Percentiles rank a stretch among this genome's conserved stretches.
phyloP scores from a whole-genome alignment of 257 asterid genomes.

The Marsdenia floribunda region DNA sequence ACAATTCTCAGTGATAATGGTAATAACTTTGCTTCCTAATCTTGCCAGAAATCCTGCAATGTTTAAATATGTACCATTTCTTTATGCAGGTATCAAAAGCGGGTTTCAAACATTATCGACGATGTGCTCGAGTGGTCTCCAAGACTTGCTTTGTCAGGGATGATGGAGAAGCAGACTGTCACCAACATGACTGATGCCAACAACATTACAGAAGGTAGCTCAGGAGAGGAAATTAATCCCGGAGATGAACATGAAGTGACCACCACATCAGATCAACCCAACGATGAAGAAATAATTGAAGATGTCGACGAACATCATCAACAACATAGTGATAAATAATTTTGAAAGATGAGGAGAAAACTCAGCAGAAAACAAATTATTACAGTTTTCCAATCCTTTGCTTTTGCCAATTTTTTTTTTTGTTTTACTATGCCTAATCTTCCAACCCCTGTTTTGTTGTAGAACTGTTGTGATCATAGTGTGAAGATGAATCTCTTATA shows the following conservation, averaged over 20 bases:
- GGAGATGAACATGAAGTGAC: conserved; percentile 31
- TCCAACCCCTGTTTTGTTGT: conserved; percentile 18
- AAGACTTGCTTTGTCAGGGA: conserved; percentile 84
- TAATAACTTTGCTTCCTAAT: not conserved
- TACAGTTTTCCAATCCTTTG: conserved; percentile 6
- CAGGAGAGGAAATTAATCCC: conserved; percentile 27
- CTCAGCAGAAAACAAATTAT: conserved; percentile 5
- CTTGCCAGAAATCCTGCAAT: not conserved
- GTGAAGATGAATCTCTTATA: conserved; percentile 3
- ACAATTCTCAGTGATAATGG: not conserved
- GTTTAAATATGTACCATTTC: not conserved
- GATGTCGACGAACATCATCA: conserved; percentile 22
- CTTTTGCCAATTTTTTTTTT: not conserved
- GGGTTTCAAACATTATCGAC: conserved; percentile 90
- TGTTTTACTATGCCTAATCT: conserved; percentile 3
- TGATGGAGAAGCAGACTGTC: conserved; percentile 77
- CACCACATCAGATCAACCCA: conserved; percentile 23
- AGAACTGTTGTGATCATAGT: conserved; percentile 27
- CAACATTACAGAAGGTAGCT: conserved; percentile 34
- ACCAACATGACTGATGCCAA: conserved; percentile 47
- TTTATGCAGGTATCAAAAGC: conserved; percentile 78
- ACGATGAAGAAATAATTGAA: conserved; percentile 33
- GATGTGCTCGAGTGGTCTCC: conserved; percentile 99
- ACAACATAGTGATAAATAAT: conserved; percentile 18
- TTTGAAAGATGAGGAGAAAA: conserved; percentile 20